Evolutionary conservation across 2,329 filamentous ascomycete species (phyloP).

Genomic region (Aspergillus floridensis): DNA sequence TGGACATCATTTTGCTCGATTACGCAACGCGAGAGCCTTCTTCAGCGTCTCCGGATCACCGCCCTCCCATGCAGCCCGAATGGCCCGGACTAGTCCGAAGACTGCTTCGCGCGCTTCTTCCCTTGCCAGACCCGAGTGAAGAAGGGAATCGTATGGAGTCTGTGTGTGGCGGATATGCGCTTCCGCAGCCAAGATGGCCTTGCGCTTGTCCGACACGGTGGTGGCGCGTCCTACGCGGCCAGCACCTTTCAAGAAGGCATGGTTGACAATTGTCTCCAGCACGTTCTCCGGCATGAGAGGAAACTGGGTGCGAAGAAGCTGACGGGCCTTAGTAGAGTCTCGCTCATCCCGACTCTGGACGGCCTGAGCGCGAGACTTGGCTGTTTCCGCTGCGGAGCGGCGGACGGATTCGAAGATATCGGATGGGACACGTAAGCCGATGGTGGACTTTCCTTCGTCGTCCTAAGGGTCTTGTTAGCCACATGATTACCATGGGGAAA

Average conservation of each 20-base stretch:
- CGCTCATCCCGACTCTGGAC: slow-evolving; percentile 38
- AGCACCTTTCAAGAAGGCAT: slow-evolving; percentile 43
- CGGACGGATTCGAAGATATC: slow-evolving; percentile 41
- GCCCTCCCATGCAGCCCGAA: slow-evolving; percentile 36
- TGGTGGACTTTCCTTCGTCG: slow-evolving; percentile 27
- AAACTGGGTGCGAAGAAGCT: slow-evolving; percentile 33
- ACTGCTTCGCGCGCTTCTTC: slow-evolving; percentile 32
- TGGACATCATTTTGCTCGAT: neutral
- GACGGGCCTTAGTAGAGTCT: slow-evolving; percentile 24
- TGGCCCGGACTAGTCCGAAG: slow-evolving; percentile 26
- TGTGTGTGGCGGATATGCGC: slow-evolving; percentile 45
- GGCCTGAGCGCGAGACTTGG: slow-evolving; percentile 39
- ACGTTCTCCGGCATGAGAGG: slow-evolving; percentile 38
- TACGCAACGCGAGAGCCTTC: slow-evolving; percentile 12
- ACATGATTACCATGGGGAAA: neutral
- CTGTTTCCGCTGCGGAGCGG: slow-evolving; percentile 39
- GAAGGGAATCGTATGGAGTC: slow-evolving; percentile 40
- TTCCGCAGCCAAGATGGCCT: slow-evolving; percentile 41
- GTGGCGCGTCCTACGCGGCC: slow-evolving; percentile 40
- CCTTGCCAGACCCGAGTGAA: slow-evolving; percentile 25
- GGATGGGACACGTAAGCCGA: slow-evolving; percentile 46
- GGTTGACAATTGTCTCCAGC: slow-evolving; percentile 33
- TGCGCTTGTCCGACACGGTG: slow-evolving; percentile 32
- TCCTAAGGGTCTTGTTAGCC: slow-evolving; percentile 21
- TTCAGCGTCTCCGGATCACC: slow-evolving; percentile 1